Evolutionary conservation across 306 rosid species (phyloP), one percentile per base, ranked within the genome.

Genomic region (Fragaria vesca): DNA sequence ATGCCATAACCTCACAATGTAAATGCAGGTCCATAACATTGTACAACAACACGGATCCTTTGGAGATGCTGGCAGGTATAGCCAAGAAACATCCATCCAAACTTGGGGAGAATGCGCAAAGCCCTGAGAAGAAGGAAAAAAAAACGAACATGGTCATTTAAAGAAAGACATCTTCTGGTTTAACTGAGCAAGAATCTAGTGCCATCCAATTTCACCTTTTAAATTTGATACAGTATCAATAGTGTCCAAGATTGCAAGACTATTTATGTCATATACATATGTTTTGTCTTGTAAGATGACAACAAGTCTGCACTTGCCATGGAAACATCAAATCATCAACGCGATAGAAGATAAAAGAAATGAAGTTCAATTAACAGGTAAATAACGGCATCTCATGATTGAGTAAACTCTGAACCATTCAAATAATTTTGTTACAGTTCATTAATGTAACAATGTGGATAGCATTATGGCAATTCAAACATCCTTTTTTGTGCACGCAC

Each of bases 211-310:
- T 86, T 92, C 83, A 92, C 98, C 98, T 94, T 94, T 94, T 60
- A 63, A 58, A 85, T 94, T 94, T 9, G 88, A 92, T 66, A 90
- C 91, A 4, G 97, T 90, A 83, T 88, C 97, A 73, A 94, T 83
- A 32, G 91, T 81, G 89, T 90, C 98, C 93, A 94, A 86, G 81
- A 94, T 94, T 82, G 83, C 78, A 21, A 94, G 97, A 71, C 87
- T 86, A 80, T 92, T 87, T 74, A 92, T 80, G 82, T 94, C 97
- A 79, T 94, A 94, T 28, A 94, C 77, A 85, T 89, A 94, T 50
- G 93, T 80, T 80, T 94, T 94, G 72, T 94, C 97, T 83, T 90
- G 98, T 83, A 94, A 88, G 80, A 94, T 69, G 82, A 94, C 97
- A 82, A 94, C 17, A 71, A 94, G 95, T 86, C 98, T 94, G 94